phyloP scores from a whole-genome alignment of 2,329 filamentous ascomycete species.

The Dendryphion nanum region DNA sequence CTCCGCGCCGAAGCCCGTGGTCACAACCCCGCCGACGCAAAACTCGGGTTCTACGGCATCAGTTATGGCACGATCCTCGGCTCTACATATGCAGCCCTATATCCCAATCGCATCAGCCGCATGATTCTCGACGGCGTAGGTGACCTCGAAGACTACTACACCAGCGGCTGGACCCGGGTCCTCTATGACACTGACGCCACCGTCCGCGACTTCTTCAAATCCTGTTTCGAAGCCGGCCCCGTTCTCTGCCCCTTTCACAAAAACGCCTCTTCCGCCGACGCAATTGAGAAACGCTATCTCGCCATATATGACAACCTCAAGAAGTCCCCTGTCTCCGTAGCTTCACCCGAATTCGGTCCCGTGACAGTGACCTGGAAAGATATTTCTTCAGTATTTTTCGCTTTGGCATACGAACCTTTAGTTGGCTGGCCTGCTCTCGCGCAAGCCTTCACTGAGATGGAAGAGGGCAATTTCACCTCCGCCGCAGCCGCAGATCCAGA shows the following conservation, averaged over 20 bases:
- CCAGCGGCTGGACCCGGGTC: constrained; percentile 1
- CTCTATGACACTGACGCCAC: not conserved
- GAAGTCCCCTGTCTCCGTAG: not conserved
- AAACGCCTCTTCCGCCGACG: not conserved
- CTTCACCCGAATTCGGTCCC: not conserved
- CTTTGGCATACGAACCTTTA: not conserved
- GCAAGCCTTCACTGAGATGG: not conserved
- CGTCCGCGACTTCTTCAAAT: not conserved
- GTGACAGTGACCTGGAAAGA: not conserved
- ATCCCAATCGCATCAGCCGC: constrained; percentile 20
- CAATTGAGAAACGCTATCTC: not conserved
- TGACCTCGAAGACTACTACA: constrained; percentile 8
- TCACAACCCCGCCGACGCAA: constrained; percentile 4
- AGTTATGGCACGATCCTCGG: constrained; percentile 48
- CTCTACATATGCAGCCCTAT: constrained; percentile 45
- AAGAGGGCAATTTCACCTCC: not conserved
- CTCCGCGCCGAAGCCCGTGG: constrained; percentile 2
- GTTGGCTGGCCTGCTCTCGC: not conserved
- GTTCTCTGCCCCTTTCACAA: not conserved
- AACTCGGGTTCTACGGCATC: constrained; percentile 37
- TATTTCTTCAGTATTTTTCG: not conserved
- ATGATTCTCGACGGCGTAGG: constrained; percentile 36
- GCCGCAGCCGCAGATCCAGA: not conserved
- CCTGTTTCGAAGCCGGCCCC: not conserved
- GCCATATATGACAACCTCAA: no score